Evolutionary conservation across 768 basidiomycete species (phyloP).

Genomic region (Psilocybe tampanensis): DNA sequence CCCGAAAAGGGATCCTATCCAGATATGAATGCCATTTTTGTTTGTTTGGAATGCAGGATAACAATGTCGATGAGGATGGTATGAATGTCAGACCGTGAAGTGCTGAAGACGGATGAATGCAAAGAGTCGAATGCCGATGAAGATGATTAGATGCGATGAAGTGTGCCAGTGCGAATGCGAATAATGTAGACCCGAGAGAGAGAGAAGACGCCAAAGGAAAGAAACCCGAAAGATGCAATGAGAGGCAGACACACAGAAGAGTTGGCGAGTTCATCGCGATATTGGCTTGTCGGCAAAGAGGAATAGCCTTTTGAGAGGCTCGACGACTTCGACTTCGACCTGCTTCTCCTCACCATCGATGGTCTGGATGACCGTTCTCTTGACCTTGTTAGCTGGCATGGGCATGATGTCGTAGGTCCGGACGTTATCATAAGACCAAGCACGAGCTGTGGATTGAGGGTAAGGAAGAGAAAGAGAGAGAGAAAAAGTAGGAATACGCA

Average conservation of each 20-base stretch:
- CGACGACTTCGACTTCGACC: constrained; percentile 53
- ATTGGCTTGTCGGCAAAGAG: constrained; percentile 50
- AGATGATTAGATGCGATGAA: not conserved
- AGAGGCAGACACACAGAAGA: not conserved
- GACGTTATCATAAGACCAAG: constrained; percentile 79
- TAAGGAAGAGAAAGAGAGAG: not conserved
- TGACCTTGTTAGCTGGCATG: constrained; percentile 58
- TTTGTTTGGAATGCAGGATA: not conserved
- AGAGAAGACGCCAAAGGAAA: not conserved
- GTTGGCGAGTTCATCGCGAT: constrained; percentile 3
- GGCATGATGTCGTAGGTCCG: constrained; percentile 69
- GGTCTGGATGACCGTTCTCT: constrained; percentile 51
- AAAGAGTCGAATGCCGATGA: not conserved
- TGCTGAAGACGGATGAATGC: not conserved
- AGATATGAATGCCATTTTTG: too few relatives aligned
- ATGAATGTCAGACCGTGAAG: not conserved
- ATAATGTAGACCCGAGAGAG: not conserved
- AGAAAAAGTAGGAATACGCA: constrained; percentile 31
- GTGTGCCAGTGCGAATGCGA: not conserved
- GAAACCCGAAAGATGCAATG: not conserved
- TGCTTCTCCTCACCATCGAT: constrained; percentile 55
- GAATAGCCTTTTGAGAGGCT: constrained; percentile 67
- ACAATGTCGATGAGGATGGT: not conserved
- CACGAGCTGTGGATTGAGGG: constrained; percentile 36
- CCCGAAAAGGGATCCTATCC: too few relatives aligned